These are phyloP conservation scores for Cephaloascus fragrans DNA, from an alignment of 805 yeast genomes.

Conservation along the genomic window DNA sequence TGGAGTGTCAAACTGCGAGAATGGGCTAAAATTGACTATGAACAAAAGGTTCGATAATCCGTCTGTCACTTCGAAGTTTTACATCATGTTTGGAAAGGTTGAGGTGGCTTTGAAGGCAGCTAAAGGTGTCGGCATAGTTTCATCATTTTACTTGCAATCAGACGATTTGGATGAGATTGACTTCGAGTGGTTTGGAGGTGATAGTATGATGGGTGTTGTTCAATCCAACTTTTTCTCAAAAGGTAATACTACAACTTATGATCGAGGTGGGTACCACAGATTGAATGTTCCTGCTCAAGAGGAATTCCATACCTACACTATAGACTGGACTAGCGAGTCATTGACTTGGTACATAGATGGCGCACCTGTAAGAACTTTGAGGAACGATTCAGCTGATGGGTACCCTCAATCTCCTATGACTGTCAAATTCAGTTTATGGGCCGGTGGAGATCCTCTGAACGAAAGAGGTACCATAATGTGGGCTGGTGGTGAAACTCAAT, in stretches of 20 bases:
- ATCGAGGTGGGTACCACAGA: constrained; percentile 66
- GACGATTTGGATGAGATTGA: constrained; percentile 91
- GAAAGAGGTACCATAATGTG: constrained; percentile 64
- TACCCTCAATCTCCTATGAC: constrained; percentile 65
- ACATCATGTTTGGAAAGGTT: constrained; percentile 82
- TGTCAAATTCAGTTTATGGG: constrained; percentile 32
- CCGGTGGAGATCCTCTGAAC: constrained; percentile 42
- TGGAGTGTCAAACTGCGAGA: constrained; percentile 13
- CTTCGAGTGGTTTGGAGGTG: constrained; percentile 81
- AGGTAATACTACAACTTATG: constrained; percentile 69
- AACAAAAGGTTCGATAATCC: constrained; percentile 68
- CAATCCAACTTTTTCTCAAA: constrained; percentile 78
- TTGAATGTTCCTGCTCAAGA: constrained; percentile 43
- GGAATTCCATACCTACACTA: constrained; percentile 64
- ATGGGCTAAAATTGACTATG: constrained; percentile 56
- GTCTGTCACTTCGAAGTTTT: constrained; percentile 63
- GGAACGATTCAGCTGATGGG: constrained; percentile 33
- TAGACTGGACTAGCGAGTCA: constrained; percentile 70
- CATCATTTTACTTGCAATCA: constrained; percentile 69
- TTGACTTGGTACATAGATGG: constrained; percentile 74
- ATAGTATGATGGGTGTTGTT: constrained; percentile 56
- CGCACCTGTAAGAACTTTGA: constrained; percentile 42
- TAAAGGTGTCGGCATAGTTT: constrained; percentile 67
- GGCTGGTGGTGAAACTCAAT: constrained; percentile 75
- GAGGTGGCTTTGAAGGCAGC: constrained; percentile 69